These are phyloP conservation scores for Oidiodendron maius DNA, from an alignment of 495 filamentous ascomycete genomes.

Conservation along the genomic window DNA sequence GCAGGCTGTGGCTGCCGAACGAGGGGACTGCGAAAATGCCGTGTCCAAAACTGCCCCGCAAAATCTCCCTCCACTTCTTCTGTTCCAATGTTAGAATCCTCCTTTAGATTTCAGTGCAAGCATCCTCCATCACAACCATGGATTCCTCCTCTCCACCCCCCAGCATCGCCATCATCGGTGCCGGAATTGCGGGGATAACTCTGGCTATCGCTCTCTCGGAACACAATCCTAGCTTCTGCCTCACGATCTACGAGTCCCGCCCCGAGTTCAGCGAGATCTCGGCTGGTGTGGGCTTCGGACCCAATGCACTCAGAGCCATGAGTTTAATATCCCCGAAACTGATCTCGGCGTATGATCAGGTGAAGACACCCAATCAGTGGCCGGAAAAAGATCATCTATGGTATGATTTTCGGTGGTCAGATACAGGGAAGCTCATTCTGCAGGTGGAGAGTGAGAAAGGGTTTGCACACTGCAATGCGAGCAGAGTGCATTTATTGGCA, in stretches of 20 bases:
- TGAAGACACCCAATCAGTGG: slow-evolving; percentile 5
- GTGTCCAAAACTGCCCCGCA: too few species aligned
- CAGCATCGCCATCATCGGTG: slow-evolving; percentile 13
- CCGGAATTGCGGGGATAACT: slow-evolving; percentile 9
- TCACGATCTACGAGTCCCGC: slow-evolving; percentile 10
- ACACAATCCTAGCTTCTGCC: neutral
- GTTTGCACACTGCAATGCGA: slow-evolving; percentile 23
- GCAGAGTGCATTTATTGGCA: slow-evolving; percentile 52
- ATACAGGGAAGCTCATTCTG: slow-evolving; percentile 1
- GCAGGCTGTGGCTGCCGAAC: too few species aligned
- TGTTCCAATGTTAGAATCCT: too few species aligned
- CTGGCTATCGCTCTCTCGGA: slow-evolving; percentile 8
- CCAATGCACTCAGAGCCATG: slow-evolving; percentile 54
- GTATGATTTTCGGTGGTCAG: slow-evolving; percentile 12
- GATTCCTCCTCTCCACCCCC: neutral
- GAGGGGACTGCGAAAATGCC: too few species aligned
- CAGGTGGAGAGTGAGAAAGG: slow-evolving; percentile 19
- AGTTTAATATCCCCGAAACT: slow-evolving; percentile 40
- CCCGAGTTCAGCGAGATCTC: slow-evolving; percentile 35
- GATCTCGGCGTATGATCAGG: slow-evolving; percentile 23
- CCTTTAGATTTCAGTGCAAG: too few species aligned
- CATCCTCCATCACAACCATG: neutral
- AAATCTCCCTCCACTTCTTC: too few species aligned
- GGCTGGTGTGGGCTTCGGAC: slow-evolving; percentile 53
- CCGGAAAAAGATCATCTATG: slow-evolving; percentile 12